Evolutionary conservation across 75 land plant species (phyloP), one percentile per base, ranked within the genome.

Genomic region (Selaginella tamariscina): DNA sequence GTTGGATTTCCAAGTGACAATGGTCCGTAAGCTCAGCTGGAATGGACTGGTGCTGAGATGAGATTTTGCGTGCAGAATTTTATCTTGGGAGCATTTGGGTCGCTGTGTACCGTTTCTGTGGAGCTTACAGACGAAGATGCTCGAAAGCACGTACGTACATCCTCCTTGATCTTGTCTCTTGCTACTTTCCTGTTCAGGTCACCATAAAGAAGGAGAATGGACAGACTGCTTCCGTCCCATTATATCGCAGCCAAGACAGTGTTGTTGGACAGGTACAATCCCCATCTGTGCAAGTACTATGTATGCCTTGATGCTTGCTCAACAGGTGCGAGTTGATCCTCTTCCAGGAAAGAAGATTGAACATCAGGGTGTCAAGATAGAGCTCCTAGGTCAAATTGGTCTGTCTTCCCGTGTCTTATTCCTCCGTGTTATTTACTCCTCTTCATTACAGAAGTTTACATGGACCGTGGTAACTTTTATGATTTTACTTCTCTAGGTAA

Each of bases 311-410:
- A n/a, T n/a, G n/a, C n/a, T n/a, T n/a, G n/a, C n/a, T n/a, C n/a
- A 63, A 31, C 76, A 92, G 97, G 83, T 92, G 22, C 74, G 76
- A 29, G 76, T 89, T 21, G 95, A 89, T 59, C 95, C 95, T 28
- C 0, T 84, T 70, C 85, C 74, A 32, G 97, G 97, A 31, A 92
- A 92, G 70, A 89, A 83, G 77, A 73, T 92, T 59, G 97, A 92
- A 32, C 97, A 92, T 64, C 79, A 68, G 78, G 97, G 97, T 56
- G 85, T 92, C 31, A 92, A 89, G 69, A 75, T 92, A 75, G 97
- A 92, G 80, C 90, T 92, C 57, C 82, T 92, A 66, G 97, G 97
- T 29, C 97, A 92, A 70, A 92, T 92, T 77, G 90, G 97, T 92
- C 32, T 24, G 64, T 20, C 64, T 69, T 39, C 30, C 24, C 28